A percentile compares a stretch with the other conserved stretches of the same genome.
Evolutionary conservation across 257 asterid species (phyloP).

Genomic region (Fraxinus quadrangulata): DNA sequence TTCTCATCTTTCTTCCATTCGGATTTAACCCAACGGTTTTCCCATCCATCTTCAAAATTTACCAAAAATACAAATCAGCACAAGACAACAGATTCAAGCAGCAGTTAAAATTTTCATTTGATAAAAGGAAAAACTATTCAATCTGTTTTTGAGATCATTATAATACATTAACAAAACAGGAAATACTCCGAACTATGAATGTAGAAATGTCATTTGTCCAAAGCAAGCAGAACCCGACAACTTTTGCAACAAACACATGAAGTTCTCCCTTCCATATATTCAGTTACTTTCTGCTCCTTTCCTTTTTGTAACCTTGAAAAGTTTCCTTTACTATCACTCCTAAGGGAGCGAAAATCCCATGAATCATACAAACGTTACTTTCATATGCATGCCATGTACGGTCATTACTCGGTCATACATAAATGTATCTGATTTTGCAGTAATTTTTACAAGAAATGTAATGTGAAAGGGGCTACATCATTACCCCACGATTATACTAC

Average conservation of each 20-base stretch:
- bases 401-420: background rate
- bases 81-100: background rate
- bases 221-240: background rate
- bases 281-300: background rate
- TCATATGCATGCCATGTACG: background rate
- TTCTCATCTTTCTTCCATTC: conserved; percentile 96
- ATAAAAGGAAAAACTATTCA: background rate
- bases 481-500: background rate
- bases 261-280: background rate
- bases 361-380: background rate
- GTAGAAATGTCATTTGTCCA: background rate
- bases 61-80: background rate
- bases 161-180: background rate
- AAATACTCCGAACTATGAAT: background rate
- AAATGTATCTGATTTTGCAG: background rate
- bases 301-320: background rate
- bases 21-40: conserved; percentile 88
- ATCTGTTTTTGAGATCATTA: background rate
- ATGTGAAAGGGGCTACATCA: background rate
- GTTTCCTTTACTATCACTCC: background rate
- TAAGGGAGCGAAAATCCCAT: background rate
- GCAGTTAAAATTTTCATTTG: background rate
- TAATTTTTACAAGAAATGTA: background rate
- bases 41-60: conserved; percentile 80
- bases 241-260: background rate